Conservation (phyloP, 2,329 filamentous ascomycete genomes). For the Penicillium hordei region DNA sequence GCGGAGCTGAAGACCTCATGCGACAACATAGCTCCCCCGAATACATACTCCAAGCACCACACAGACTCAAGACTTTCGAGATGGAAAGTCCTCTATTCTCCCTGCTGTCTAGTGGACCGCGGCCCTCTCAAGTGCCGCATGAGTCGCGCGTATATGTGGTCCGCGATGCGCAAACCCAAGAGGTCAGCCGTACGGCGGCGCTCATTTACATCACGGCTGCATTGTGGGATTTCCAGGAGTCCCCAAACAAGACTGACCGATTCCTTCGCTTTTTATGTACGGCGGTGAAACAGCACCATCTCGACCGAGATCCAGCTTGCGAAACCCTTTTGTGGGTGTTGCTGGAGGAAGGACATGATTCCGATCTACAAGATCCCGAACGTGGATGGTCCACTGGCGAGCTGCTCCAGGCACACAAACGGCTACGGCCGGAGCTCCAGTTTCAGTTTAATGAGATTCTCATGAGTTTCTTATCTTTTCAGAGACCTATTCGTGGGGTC, state of each 20-base stretch:
- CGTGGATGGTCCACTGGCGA: slow-evolving; percentile 41
- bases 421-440: slow-evolving; percentile 38
- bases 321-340: slow-evolving; percentile 45
- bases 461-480: slow-evolving; percentile 39
- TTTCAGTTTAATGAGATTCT: slow-evolving; percentile 44
- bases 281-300: slow-evolving; percentile 31
- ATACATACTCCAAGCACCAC: slow-evolving; percentile 32
- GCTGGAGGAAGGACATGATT: slow-evolving; percentile 38
- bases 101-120: slow-evolving; percentile 44
- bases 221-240: slow-evolving; percentile 38
- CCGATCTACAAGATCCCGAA: slow-evolving; percentile 37
- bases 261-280: slow-evolving; percentile 33
- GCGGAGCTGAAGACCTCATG: slow-evolving; percentile 37
- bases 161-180: slow-evolving; percentile 33
- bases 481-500: slow-evolving; percentile 32
- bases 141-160: slow-evolving; percentile 41
- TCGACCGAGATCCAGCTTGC: slow-evolving; percentile 38
- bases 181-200: slow-evolving; percentile 38
- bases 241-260: slow-evolving; percentile 31
- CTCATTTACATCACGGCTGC: slow-evolving; percentile 43
- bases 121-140: slow-evolving; percentile 38
- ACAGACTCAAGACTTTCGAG: slow-evolving; percentile 34
- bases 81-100: slow-evolving; percentile 41
- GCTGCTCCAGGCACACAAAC: slow-evolving; percentile 37
- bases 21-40: slow-evolving; percentile 27